Evolutionary conservation across 257 asterid species (phyloP).

Genomic region (Mitragyna speciosa): DNA sequence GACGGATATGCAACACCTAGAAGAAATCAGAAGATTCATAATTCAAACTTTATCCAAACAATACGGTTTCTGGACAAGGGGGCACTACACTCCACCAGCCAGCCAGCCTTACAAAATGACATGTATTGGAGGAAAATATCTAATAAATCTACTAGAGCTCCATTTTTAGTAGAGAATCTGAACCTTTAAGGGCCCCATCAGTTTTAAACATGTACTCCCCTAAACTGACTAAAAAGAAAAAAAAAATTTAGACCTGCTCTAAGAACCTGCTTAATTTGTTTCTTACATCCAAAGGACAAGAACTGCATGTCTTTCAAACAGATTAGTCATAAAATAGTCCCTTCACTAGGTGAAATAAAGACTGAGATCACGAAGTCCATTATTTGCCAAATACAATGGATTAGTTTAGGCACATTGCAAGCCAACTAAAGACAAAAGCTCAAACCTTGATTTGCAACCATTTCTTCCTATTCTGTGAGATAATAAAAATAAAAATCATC

Average conservation of each 20-base stretch:
- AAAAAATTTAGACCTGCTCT: not conserved
- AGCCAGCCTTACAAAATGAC: not conserved
- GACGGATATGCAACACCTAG: no score
- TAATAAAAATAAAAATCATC: not conserved
- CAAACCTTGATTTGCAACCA: not conserved
- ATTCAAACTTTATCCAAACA: not conserved
- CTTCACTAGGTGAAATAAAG: no score
- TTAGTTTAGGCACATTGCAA: no score
- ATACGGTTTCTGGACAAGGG: not conserved
- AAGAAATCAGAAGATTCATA: no score
- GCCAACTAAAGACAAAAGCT: not conserved
- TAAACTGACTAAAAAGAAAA: no score
- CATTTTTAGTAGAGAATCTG: not conserved
- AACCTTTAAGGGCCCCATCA: not conserved
- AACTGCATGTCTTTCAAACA: not conserved
- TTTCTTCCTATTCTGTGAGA: not conserved
- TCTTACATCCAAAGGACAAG: not conserved
- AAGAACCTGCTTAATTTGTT: not conserved
- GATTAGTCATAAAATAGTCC: not conserved
- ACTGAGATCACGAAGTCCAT: not conserved
- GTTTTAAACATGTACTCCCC: not conserved
- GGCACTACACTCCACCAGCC: not conserved
- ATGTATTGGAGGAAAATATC: not conserved
- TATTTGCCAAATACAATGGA: not conserved
- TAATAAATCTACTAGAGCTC: not conserved